Base-by-base conservation (phyloP, 768 basidiomycete genomes). In the Phylloporus sp. region DNA sequence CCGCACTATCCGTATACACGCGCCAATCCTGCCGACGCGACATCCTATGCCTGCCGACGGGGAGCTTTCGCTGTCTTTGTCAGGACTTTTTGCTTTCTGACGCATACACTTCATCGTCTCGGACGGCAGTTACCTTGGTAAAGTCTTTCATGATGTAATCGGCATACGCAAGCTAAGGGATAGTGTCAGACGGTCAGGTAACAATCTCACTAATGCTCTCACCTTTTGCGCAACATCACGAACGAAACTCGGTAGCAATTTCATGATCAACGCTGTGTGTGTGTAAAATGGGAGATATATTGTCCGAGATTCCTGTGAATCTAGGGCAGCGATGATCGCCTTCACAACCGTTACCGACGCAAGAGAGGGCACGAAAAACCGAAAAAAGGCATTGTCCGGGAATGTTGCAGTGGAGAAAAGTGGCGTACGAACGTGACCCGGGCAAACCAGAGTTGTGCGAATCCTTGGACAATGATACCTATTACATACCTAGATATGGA, bases 401-500 rank as follows among this genome's bases (percentile, higher is more conserved):
- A 82, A 66, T 9, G 60, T 66, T 18, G 77, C 59, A 0, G 73
- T 75, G 14, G 81, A 75, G 69, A 97, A 98, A 60, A 98, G 76
- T 3, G 77, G 74, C 0, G 94, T 95, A 35, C 74, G 65, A 58
- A 91, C 72, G 62, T 90, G 86, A 2, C 90, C 89, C 1, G 95
- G 84, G 43, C 83, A 74, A 49, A 98, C 67, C 18, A 97, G 74
- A 3, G 91, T 93, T 9, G 92, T 95, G n/a, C 90, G 85, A 65
- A 99, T 81, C 34, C 71, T 64, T 2, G 86, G 87, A 24, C 81
- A 74, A 31, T 79, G 70, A 68, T 91, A 86, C n/a, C 84, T 83
- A 51, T 22, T 33, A 48, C 7, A 33, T 38, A 43, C 8, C 46
- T 40, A 21, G 45, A 31, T n/a, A 10, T 50, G 37, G 41, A 13